These are phyloP conservation scores for Camillea tinctor DNA, from an alignment of 2,329 filamentous ascomycete genomes.

Conservation along the genomic window DNA sequence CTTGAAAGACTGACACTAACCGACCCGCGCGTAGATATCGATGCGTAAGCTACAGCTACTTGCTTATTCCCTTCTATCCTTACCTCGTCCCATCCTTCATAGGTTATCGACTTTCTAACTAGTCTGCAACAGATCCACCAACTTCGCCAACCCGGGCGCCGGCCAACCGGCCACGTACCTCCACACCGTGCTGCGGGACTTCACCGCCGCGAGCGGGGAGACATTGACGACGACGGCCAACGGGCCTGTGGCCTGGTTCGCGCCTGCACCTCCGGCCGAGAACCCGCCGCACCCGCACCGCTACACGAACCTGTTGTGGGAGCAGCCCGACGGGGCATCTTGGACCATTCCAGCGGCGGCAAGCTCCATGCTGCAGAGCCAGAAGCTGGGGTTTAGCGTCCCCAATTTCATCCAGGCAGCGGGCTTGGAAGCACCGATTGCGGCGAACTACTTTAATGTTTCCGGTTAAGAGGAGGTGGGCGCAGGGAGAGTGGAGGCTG, in stretches of 20 bases:
- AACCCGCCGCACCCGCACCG: conserved; percentile 37
- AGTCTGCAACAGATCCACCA: conserved; percentile 32
- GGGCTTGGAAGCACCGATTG: conserved; percentile 28
- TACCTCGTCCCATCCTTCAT: neutral
- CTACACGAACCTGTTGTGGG: conserved; percentile 39
- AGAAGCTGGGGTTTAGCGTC: conserved; percentile 35
- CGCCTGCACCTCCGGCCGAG: conserved; percentile 34
- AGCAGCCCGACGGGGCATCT: conserved; percentile 28
- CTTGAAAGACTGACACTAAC: conserved; percentile 12
- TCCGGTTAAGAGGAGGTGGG: conserved; percentile 19
- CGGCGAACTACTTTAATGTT: conserved; percentile 36
- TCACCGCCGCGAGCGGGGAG: conserved; percentile 16
- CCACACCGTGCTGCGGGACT: conserved; percentile 33
- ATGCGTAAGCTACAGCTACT: conserved; percentile 23
- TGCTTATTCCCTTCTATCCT: neutral
- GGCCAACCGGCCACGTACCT: conserved; percentile 29
- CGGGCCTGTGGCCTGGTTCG: conserved; percentile 29
- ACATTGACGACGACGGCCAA: conserved; percentile 22
- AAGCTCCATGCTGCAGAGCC: conserved; percentile 29
- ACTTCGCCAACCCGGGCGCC: conserved; percentile 26
- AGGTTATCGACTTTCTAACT: neutral
- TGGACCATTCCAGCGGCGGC: conserved; percentile 33
- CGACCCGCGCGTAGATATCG: conserved; percentile 23
- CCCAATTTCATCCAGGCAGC: conserved; percentile 31
- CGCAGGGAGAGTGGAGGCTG: neutral